Conservation (phyloP, 495 filamentous ascomycete genomes). For the Clavariopsis aquatica region DNA sequence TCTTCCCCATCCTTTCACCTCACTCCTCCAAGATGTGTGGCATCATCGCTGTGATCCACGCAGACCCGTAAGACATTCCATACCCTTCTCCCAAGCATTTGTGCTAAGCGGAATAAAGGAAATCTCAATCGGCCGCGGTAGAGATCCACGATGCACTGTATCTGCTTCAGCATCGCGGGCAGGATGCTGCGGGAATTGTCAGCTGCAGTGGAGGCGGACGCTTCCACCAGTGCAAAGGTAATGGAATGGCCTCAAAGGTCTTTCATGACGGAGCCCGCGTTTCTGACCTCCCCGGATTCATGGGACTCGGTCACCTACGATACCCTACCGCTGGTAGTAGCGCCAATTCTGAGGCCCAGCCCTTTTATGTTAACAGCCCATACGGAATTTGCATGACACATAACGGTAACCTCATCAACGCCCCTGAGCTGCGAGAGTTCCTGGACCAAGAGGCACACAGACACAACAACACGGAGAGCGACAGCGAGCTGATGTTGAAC, state of each 20-base stretch:
- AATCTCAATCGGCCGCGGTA: conserved; percentile 58
- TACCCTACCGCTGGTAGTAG: conserved; percentile 91
- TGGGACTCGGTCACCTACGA: conserved; percentile 86
- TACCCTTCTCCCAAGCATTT: neutral
- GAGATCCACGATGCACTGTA: conserved; percentile 90
- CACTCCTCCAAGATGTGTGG: conserved; percentile 71
- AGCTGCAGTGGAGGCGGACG: conserved; percentile 76
- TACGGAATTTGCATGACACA: conserved; percentile 73
- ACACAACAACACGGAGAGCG: conserved; percentile 95
- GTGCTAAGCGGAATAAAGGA: conserved; percentile 16
- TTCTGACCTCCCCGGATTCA: conserved; percentile 78
- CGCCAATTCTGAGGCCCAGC: conserved; percentile 77
- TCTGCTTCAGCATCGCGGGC: conserved; percentile 81
- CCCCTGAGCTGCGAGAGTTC: conserved; percentile 71
- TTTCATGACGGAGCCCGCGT: conserved; percentile 78
- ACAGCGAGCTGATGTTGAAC: conserved; percentile 94
- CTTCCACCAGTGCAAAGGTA: conserved; percentile 88
- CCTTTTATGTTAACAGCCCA: conserved; percentile 91
- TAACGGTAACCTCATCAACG: conserved; percentile 96
- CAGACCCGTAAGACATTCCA: conserved; percentile 56
- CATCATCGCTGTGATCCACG: conserved; percentile 79
- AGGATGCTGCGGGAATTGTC: conserved; percentile 89
- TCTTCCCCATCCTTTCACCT: conserved; percentile 15
- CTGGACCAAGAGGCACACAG: conserved; percentile 87
- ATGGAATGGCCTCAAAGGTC: conserved; percentile 87